Percentiles rank a stretch among this genome's conserved stretches.
These are phyloP conservation scores for Eimeria sp. DNA, from an alignment of 169 alveolate genomes.

Conservation along the genomic window DNA sequence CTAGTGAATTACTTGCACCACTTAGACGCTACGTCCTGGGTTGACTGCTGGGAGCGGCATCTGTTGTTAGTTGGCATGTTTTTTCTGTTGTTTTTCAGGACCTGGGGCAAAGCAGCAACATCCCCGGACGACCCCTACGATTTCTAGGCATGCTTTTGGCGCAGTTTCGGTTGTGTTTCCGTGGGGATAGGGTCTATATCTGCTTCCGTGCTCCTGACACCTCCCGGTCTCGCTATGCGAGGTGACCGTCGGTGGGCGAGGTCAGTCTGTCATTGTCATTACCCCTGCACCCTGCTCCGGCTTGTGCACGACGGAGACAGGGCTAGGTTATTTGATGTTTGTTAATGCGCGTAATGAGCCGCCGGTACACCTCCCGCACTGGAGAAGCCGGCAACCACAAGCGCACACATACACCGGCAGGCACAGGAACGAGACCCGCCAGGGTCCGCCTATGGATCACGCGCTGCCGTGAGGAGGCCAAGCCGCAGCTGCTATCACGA, in stretches of 20 bases:
- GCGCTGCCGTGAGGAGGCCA: conserved; percentile 34
- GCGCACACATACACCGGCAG: neutral
- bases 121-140: conserved; percentile 63
- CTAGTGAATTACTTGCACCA: neutral
- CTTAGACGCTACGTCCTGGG: neutral
- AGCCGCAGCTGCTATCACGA: conserved; percentile 25
- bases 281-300: neutral
- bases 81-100: conserved; percentile 1
- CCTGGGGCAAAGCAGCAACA: conserved; percentile 77
- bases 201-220: neutral
- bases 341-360: conserved; percentile 10
- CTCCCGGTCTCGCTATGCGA: conserved; percentile 6
- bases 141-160: conserved; percentile 28
- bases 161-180: neutral
- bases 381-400: conserved; percentile 67
- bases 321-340: neutral
- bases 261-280: neutral
- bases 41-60: neutral
- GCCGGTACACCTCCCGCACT: conserved; percentile 61
- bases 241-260: conserved; percentile 40
- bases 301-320: conserved; percentile 5
- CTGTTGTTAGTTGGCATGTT: neutral
- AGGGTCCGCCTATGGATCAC: conserved; percentile 20
- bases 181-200: neutral
- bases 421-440: conserved; percentile 30